A percentile compares a stretch with the other conserved stretches of the same genome.
Evolutionary conservation across 768 basidiomycete species (phyloP).

Genomic region (Macrolepiota dolichaula): DNA sequence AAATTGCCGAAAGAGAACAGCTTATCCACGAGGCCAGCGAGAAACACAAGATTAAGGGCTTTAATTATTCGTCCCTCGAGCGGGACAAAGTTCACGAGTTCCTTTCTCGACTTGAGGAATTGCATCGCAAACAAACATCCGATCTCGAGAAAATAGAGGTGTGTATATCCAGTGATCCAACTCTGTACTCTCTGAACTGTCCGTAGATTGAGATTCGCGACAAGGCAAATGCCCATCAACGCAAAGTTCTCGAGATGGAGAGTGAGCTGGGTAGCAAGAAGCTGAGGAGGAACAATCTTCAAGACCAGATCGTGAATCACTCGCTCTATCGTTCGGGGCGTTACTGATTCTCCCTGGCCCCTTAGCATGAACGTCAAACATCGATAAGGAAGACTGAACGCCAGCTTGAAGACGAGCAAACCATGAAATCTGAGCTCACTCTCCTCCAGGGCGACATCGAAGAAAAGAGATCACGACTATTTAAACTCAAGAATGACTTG

Average conservation of each 20-base stretch:
- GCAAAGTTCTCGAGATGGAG: constrained; percentile 53
- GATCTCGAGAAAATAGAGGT: constrained; percentile 73
- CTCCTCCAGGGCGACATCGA: constrained; percentile 60
- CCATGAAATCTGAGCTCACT: constrained; percentile 49
- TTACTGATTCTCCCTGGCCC: constrained; percentile 6
- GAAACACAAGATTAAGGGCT: constrained; percentile 72
- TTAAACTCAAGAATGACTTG: constrained; percentile 59
- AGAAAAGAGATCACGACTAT: constrained; percentile 60
- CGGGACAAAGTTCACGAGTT: constrained; percentile 74
- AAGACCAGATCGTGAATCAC: constrained; percentile 54
- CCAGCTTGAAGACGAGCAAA: constrained; percentile 53
- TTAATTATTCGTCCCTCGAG: constrained; percentile 65
- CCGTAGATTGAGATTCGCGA: constrained; percentile 48
- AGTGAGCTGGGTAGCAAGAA: constrained; percentile 52
- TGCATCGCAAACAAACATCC: constrained; percentile 57
- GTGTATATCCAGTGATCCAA: constrained; percentile 10
- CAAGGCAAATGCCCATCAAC: constrained; percentile 65
- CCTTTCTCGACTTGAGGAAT: constrained; percentile 56
- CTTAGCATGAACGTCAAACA: constrained; percentile 46
- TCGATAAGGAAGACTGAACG: constrained; percentile 51
- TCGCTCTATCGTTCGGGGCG: not conserved
- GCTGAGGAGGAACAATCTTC: constrained; percentile 47
- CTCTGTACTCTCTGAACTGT: not conserved
- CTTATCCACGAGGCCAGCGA: constrained; percentile 68
- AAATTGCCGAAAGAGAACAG: constrained; percentile 67